Evolutionary conservation across 1,284 basidiomycete species (phyloP), one percentile per base, ranked within the genome.

Genomic region (Malassezia sympodialis): DNA sequence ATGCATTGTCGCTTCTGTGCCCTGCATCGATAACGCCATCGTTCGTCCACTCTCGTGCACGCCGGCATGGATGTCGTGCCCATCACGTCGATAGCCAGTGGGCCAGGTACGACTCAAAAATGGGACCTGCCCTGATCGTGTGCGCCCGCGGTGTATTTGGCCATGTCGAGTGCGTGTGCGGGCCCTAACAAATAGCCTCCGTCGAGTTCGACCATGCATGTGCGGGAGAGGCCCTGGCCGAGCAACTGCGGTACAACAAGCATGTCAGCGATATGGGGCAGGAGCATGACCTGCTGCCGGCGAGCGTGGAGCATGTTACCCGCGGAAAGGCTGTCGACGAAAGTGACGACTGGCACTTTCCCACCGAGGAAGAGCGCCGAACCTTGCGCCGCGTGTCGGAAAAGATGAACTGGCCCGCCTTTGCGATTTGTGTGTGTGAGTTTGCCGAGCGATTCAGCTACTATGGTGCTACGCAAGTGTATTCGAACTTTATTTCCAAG

Each of bases 401-500:
- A 52, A 66, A 63, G 49, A 56, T 74, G 1, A 71, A 68, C 17
- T 61, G 61, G 58, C 59, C 62, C 40, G 66, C 66, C 17, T 75
- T 65, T 58, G 48, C 63, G 19, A 65, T 75, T 48, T 68, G 64
- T 17, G 58, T 75, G 45, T 71, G 69, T 56, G 73, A 75, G 60
- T 56, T 75, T 26, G 70, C 73, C 6, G 72, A 74, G 58, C 70
- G 72, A n/a, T 70, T 74, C 59, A 68, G 68, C 3, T 74, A 67
- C 63, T 74, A 74, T 52, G 70, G 72, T 1, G 63, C 60, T 28
- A 53, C 59, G 17, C 64, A 67, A 48, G 66, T 67, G 23, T 69
- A 69, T 60, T 62, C 67, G 32, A 75, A 72, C 60, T 70, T 66
- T 40, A 69, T 73, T 34, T 64, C 72, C 59, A 55, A 67, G 34